Conservation (phyloP, 129 eudicot genomes). For the Heracleum sosnowskyi region DNA sequence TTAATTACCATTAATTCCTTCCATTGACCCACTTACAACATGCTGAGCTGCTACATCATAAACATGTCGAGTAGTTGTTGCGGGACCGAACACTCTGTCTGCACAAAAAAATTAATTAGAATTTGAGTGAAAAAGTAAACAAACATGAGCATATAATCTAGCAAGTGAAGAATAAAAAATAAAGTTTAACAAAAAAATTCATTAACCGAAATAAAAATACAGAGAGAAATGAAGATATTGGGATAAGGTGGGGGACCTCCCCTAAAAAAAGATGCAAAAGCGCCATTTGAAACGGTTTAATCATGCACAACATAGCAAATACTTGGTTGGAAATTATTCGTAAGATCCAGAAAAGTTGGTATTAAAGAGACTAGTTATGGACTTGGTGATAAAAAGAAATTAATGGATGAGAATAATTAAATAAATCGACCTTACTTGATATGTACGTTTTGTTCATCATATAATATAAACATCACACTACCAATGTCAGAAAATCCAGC, state of each 20-base stretch:
- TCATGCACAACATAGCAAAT: background rate
- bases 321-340: background rate
- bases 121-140: background rate
- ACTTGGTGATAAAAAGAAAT: background rate
- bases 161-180: background rate
- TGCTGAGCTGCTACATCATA: conserved; percentile 94
- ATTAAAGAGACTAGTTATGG: background rate
- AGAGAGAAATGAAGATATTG: background rate
- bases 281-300: background rate
- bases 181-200: background rate
- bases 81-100: conserved; percentile 96
- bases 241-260: background rate
- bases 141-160: background rate
- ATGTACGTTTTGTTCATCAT: too few relatives aligned
- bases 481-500: too few relatives aligned
- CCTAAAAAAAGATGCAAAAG: background rate
- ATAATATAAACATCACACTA: too few relatives aligned
- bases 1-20: conserved; percentile 73
- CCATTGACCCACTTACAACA: conserved; percentile 85
- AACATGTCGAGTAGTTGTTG: conserved; percentile 91
- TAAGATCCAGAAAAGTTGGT: background rate
- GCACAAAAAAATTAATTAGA: conserved; percentile 9
- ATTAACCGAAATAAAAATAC: background rate
- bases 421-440: background rate
- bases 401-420: background rate